phyloP scores from a whole-genome alignment of 2,329 filamentous ascomycete genomes.

The Drechslera avenae region DNA sequence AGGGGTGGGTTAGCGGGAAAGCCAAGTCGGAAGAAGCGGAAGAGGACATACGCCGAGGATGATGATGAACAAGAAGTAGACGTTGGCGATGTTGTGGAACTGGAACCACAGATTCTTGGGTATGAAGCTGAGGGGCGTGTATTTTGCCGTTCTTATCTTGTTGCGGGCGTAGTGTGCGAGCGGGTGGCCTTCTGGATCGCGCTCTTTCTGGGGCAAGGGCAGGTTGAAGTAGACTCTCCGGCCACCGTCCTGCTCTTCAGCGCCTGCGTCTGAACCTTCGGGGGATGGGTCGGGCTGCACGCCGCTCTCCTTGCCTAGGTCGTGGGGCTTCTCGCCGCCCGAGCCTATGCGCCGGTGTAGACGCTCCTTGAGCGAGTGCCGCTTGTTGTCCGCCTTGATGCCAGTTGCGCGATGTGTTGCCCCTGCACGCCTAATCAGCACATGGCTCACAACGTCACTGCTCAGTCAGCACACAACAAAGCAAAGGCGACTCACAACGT shows the following conservation, averaged over 20 bases:
- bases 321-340: conserved; percentile 67
- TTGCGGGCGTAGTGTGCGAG: conserved; percentile 76
- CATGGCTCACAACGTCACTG: not conserved
- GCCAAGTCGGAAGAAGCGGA: conserved; percentile 8
- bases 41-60: conserved; percentile 80
- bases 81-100: conserved; percentile 97
- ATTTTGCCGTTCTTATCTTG: conserved; percentile 98
- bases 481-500: conserved; percentile 59
- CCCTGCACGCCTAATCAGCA: conserved; percentile 53
- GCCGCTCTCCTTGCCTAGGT: conserved; percentile 46
- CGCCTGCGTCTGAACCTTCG: conserved; percentile 48
- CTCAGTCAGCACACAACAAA: not conserved
- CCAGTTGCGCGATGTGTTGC: conserved; percentile 87
- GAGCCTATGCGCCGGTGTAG: conserved; percentile 66
- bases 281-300: conserved; percentile 51
- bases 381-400: conserved; percentile 76
- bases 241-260: conserved; percentile 45
- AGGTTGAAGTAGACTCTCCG: conserved; percentile 83
- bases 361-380: conserved; percentile 79
- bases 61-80: conserved; percentile 96
- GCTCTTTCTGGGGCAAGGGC: conserved; percentile 73
- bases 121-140: conserved; percentile 91
- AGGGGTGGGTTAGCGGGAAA: conserved; percentile 23
- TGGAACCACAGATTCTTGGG: conserved; percentile 98
- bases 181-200: conserved; percentile 82